Evolutionary conservation across 1,284 basidiomycete species (phyloP), one percentile per base, ranked within the genome.

Genomic region (Malassezia yamatoensis): DNA sequence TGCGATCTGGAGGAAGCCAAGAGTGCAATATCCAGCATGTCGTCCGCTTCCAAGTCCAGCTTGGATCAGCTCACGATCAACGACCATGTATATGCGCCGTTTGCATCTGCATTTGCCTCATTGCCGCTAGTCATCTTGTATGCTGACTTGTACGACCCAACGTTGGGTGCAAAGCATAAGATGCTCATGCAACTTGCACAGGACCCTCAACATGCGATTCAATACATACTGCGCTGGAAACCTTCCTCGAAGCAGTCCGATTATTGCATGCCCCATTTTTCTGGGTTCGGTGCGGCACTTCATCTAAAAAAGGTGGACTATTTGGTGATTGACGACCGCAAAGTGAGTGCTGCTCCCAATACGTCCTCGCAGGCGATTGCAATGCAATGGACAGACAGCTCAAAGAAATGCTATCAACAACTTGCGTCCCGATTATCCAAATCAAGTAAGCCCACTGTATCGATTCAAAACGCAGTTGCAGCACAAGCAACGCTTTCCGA

Each of bases 291-390:
- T 3, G 90, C 91, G 7, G 81, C 86, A 29, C 79, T 98, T 53
- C 89, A 94, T 66, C 77, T 98, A 65, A 98, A 98, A 79, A 96
- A 93, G 77, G 96, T 84, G 78, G 93, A 98, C 73, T 98, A 98
- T 71, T 82, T 96, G 13, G 90, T 87, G 2, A 79, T 96, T 24
- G 72, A 74, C 49, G 72, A 74, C 49, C 64, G 72, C 7, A 63
- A 66, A 52, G 57, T 70, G 35, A 55, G 61, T 20, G 60, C 51
- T 39, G 47, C 47, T 16, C 35, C 47, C 15, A 33, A 37, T 12
- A 10, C 47, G 18, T 36, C n/a, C 11, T 15, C 24, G 5, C 13
- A 50, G 7, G 11, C 45, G 20, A 21, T 42, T 15, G 18, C 42
- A 16, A 11, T 6, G 16, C 48, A 21, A 20, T n/a, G 10, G 16